Evolutionary conservation across 83 land plant species (phyloP), one percentile per base, ranked within the genome.

Genomic region (Larix sibirica): DNA sequence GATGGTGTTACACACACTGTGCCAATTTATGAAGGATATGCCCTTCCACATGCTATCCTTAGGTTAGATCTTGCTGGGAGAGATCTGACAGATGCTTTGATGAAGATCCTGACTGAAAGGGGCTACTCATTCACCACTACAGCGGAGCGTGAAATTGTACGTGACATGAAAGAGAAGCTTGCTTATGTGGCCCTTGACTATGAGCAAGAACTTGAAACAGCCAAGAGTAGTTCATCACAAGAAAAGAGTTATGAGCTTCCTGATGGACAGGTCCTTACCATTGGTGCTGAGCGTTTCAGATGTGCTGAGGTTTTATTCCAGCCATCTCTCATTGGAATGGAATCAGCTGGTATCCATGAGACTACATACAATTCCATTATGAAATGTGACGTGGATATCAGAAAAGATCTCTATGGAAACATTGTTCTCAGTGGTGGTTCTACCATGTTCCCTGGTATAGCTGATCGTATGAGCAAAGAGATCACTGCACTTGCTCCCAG

Each of bases 391-490:
- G 93, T 89, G 23, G 93, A 91, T 87, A 90, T 91, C 69, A 86
- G 92, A 56, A 90, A 87, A 79, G 92, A 91, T 75, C 58, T 90
- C 24, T 91, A 87, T 67, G 86, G 93, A 5, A 91, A 91, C 80
- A 87, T 91, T 65, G 94, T 91, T 24, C 92, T 91, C 78, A 85
- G 90, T 84, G 94, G 92, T 42, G 93, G 93, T 13, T 87, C 93
- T 36, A 91, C 93, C 81, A 91, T 91, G 93, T 90, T 90, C 61
- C 89, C 91, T 70, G 94, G 93, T 42, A 89, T 91, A 73, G 91
- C 93, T 36, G 93, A 91, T 40, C 83, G 92, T 65, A 89, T 91
- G 93, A 91, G 92, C 90, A 91, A 91, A 86, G 93, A 91, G 82
- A 89, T 91, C n/a, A 90, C 92, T 79, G 88, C 90, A 0, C 83